phyloP scores from a whole-genome alignment of 306 rosid genomes.

The Lablab purpureus region DNA sequence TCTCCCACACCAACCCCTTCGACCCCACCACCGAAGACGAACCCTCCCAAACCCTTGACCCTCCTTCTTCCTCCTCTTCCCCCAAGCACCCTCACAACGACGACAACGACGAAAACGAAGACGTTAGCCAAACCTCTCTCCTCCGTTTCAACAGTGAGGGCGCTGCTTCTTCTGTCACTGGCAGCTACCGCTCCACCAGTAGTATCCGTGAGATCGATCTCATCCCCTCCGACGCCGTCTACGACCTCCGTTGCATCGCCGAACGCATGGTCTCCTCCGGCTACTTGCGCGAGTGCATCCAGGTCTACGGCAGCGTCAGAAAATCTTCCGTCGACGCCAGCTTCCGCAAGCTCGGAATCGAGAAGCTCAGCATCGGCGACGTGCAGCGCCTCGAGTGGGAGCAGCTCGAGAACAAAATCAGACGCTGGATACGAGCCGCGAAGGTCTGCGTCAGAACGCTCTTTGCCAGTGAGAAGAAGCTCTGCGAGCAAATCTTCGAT shows the following conservation, averaged over 20 bases:
- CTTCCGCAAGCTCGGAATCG: constrained; percentile 75
- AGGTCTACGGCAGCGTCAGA: constrained; percentile 90
- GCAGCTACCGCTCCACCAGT: constrained; percentile 59
- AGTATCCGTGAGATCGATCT: constrained; percentile 98
- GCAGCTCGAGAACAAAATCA: constrained; percentile 84
- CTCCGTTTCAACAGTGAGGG: constrained; percentile 51
- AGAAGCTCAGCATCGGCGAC: constrained; percentile 92
- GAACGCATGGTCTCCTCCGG: constrained; percentile 93
- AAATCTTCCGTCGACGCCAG: constrained; percentile 82
- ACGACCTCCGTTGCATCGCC: constrained; percentile 82
- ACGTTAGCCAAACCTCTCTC: constrained; percentile 28
- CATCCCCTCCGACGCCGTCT: constrained; percentile 74
- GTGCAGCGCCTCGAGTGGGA: constrained; percentile 95
- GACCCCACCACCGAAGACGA: constrained; percentile 52
- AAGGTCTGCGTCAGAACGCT: constrained; percentile 79
- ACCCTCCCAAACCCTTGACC: neutral
- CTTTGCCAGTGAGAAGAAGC: constrained; percentile 88
- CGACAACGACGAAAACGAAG: constrained; percentile 18
- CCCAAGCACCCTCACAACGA: neutral
- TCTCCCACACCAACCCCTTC: constrained; percentile 73
- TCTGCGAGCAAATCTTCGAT: constrained; percentile 87
- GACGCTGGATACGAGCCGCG: constrained; percentile 91
- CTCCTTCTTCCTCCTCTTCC: constrained; percentile 7
- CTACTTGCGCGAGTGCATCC: constrained; percentile 85
- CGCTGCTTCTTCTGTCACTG: constrained; percentile 40